A percentile compares a stretch with the other conserved stretches of the same genome.
These are phyloP conservation scores for Candida ulmi DNA, from an alignment of 805 yeast genomes.

Conservation along the genomic window DNA sequence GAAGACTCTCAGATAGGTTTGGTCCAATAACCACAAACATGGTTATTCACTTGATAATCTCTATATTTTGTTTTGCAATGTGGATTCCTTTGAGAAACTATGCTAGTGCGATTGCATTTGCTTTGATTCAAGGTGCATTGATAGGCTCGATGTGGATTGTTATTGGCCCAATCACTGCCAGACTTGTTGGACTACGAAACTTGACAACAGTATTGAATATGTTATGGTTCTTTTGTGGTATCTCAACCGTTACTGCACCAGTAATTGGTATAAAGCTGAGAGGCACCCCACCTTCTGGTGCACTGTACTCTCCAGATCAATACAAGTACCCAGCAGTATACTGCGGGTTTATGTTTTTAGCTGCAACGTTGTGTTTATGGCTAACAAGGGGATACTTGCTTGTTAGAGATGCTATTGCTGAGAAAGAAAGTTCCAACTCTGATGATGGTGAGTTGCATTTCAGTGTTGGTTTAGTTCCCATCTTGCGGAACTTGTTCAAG, in stretches of 20 bases:
- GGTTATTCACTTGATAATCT: slow-evolving; percentile 32
- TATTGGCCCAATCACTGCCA: slow-evolving; percentile 43
- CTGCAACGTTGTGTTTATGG: slow-evolving; percentile 36
- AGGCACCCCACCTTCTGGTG: slow-evolving; percentile 22
- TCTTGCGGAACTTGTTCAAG: slow-evolving; percentile 6
- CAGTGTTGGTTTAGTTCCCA: slow-evolving; percentile 5
- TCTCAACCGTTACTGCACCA: slow-evolving; percentile 50
- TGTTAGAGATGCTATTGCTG: slow-evolving; percentile 38
- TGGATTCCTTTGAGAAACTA: slow-evolving; percentile 54
- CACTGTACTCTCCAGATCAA: slow-evolving; percentile 34
- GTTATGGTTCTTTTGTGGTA: slow-evolving; percentile 49
- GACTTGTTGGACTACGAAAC: slow-evolving; percentile 49
- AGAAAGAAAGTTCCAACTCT: slow-evolving; percentile 17
- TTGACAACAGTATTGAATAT: slow-evolving; percentile 44
- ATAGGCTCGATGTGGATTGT: slow-evolving; percentile 63
- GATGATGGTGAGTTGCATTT: slow-evolving; percentile 24
- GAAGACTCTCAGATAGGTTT: slow-evolving; percentile 41
- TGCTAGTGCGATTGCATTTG: slow-evolving; percentile 50
- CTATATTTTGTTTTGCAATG: slow-evolving; percentile 40
- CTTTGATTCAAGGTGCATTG: slow-evolving; percentile 44
- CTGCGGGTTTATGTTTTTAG: slow-evolving; percentile 50
- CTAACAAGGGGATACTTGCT: slow-evolving; percentile 50
- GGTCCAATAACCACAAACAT: slow-evolving; percentile 48
- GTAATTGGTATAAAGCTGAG: slow-evolving; percentile 53
- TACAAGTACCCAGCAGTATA: slow-evolving; percentile 52